Evolutionary conservation across 352 stramenopile genomes (phyloP).

Genomic region (Pythium scleroteichum): DNA sequence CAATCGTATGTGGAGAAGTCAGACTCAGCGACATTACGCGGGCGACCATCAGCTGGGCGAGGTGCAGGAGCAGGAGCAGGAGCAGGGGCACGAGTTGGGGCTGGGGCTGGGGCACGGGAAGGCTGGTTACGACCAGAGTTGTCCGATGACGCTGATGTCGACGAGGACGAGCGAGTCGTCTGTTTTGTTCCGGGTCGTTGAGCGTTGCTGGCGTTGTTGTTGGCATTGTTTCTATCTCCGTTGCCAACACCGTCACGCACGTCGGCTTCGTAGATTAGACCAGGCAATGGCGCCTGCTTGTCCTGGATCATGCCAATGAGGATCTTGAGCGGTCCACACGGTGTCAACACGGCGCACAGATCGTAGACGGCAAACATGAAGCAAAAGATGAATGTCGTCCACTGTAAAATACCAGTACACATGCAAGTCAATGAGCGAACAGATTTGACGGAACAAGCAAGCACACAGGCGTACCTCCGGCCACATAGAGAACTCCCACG

Average conservation of each 20-base stretch:
- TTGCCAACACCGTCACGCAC: conserved; percentile 63
- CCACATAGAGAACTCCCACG: conserved; percentile 97
- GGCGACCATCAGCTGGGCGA: conserved; percentile 35
- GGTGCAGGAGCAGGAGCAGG: background rate
- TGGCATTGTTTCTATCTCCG: background rate
- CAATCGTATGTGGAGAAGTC: conserved; percentile 79
- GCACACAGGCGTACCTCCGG: conserved; percentile 80
- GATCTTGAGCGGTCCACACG: conserved; percentile 95
- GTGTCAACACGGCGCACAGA: conserved; percentile 97
- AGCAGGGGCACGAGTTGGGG: conserved; percentile 29
- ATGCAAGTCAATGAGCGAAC: background rate
- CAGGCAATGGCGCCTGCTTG: conserved; percentile 87
- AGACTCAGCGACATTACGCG: conserved; percentile 71
- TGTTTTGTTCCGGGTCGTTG: background rate
- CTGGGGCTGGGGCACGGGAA: conserved; percentile 7
- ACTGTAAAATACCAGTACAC: too few relatives aligned
- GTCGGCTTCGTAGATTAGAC: conserved; percentile 96
- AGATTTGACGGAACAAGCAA: background rate
- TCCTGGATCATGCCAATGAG: conserved; percentile 93
- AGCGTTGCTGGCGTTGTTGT: conserved; percentile 1
- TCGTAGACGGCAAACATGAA: conserved; percentile 98
- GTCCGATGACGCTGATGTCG: conserved; percentile 15
- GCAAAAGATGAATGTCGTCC: conserved; percentile 90
- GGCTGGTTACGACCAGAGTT: conserved; percentile 7
- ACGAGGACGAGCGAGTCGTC: conserved; percentile 10